Conservation (phyloP, 1,284 basidiomycete species). For the Ceratobasidium sp. region DNA sequence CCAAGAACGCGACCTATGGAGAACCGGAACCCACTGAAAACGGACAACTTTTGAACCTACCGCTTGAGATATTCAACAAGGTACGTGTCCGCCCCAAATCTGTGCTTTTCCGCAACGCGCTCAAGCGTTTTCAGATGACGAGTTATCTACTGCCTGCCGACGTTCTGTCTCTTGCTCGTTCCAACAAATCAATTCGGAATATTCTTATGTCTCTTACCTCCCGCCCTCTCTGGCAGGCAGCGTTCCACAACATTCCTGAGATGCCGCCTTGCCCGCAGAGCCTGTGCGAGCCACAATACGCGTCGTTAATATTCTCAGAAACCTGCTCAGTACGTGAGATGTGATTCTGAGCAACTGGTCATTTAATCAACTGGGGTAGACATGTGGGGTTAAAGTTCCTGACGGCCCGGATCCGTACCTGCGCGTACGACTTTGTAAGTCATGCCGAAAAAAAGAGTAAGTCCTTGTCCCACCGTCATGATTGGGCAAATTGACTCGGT, state of each 20-base stretch:
- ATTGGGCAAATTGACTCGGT: no score
- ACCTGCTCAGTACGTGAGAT: slow-evolving; percentile 13
- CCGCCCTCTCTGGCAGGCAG: neutral
- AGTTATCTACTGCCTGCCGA: neutral
- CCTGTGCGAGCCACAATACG: slow-evolving; percentile 43
- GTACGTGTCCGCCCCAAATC: neutral
- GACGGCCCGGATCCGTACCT: no score
- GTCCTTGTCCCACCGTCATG: no score
- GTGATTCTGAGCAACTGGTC: no score
- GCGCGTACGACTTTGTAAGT: no score
- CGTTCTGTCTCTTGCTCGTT: slow-evolving; percentile 5
- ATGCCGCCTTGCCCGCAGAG: neutral
- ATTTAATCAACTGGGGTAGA: no score
- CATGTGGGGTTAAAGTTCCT: no score
- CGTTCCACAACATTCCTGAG: neutral
- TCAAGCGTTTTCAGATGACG: neutral
- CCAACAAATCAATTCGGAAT: slow-evolving; percentile 4
- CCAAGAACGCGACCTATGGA: no score
- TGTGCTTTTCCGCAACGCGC: neutral
- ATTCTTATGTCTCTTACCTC: slow-evolving; percentile 10
- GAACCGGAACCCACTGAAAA: no score
- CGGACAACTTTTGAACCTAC: neutral
- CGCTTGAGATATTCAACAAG: neutral
- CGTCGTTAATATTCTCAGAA: slow-evolving; percentile 50
- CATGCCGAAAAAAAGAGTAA: no score